phyloP scores from a whole-genome alignment of 257 asterid species.

The Solanum bulbocastanum region DNA sequence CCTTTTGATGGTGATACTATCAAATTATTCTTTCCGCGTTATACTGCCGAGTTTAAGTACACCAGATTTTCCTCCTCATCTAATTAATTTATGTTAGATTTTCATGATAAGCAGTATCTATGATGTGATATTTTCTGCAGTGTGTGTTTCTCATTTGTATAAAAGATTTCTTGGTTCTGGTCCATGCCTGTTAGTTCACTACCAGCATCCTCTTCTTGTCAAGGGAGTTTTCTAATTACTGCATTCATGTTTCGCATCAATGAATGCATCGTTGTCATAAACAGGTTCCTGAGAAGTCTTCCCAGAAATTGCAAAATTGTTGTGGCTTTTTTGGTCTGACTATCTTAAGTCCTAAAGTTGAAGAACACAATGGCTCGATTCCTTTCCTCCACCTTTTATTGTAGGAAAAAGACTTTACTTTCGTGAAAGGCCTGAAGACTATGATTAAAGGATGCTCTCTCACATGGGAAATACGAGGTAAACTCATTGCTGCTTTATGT shows the following conservation, averaged over 20 bases:
- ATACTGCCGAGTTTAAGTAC: neutral
- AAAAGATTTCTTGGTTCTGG: neutral
- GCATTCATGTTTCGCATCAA: neutral
- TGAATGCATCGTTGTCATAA: neutral
- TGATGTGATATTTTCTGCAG: neutral
- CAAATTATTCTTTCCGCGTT: neutral
- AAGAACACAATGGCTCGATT: neutral
- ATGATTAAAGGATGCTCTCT: neutral
- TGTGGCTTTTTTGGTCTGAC: neutral
- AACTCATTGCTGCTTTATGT: neutral
- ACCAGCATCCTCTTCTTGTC: neutral
- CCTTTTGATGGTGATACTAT: neutral
- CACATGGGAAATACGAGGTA: neutral
- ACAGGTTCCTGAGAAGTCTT: too few species aligned
- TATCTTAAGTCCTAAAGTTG: neutral
- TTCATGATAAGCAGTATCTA: neutral
- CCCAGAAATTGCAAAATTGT: neutral
- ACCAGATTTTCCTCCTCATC: neutral
- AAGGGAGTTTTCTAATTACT: neutral
- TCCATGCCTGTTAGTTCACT: neutral
- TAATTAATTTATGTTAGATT: neutral
- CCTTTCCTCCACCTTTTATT: neutral
- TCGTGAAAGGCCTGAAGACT: neutral
- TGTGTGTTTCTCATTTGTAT: neutral
- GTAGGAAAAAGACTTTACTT: neutral